Evolutionary conservation across 176 grass and related monocot genomes (phyloP).

Genomic region (Zizania latifolia): DNA sequence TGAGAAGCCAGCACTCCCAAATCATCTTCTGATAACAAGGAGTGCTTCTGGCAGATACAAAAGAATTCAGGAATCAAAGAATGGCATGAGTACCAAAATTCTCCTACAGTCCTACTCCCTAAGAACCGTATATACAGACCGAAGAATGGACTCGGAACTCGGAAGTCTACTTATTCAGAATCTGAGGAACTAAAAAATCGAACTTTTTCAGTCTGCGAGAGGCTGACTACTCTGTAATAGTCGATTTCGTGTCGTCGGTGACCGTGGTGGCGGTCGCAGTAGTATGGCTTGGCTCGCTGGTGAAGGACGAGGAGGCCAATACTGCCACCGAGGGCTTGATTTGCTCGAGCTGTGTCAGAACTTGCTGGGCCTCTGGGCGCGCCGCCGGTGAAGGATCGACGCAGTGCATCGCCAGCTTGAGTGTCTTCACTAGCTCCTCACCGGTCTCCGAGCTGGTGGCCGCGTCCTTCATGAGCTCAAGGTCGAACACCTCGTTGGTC

Average conservation of each 20-base stretch:
- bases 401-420: conserved; percentile 82
- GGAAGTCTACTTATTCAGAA: conserved; percentile 52
- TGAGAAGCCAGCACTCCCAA: conserved; percentile 29
- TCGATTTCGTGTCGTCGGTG: conserved; percentile 46
- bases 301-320: conserved; percentile 42
- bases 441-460: conserved; percentile 41
- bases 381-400: conserved; percentile 66
- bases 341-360: conserved; percentile 78
- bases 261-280: conserved; percentile 32
- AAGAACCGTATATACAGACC: conserved; percentile 59
- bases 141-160: conserved; percentile 41
- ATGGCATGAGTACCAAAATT: conserved; percentile 50
- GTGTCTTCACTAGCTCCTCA: conserved; percentile 77
- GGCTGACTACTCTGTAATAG: conserved; percentile 44
- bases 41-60: conserved; percentile 48
- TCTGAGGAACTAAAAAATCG: conserved; percentile 22
- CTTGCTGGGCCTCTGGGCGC: conserved; percentile 66
- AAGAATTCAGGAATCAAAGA: conserved; percentile 44
- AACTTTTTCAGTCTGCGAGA: conserved; percentile 45
- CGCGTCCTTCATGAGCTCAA: conserved; percentile 83
- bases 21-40: conserved; percentile 89
- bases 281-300: conserved; percentile 50
- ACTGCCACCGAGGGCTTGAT: conserved; percentile 64
- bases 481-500: conserved; percentile 97
- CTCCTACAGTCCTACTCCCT: conserved; percentile 21